Evolutionary conservation across 495 filamentous ascomycete species (phyloP).

Genomic region (Penicillium subrubescens): DNA sequence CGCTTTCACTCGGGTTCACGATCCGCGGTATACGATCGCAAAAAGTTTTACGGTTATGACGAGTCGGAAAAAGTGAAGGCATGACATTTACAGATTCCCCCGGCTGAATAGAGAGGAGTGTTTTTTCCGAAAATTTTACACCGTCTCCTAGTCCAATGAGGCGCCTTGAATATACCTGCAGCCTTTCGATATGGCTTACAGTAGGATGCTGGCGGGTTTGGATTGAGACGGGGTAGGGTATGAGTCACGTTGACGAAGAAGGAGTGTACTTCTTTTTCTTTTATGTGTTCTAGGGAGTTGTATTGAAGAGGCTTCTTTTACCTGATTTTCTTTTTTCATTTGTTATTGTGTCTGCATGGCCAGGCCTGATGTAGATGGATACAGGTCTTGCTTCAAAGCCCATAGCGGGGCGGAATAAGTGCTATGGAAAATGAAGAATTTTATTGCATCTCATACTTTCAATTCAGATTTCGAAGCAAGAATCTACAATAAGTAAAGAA

Average conservation of each 20-base stretch:
- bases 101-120: slow-evolving; percentile 29
- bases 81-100: slow-evolving; percentile 38
- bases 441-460: background rate
- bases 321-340: slow-evolving; percentile 19
- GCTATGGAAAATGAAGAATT: slow-evolving; percentile 11
- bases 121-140: slow-evolving; percentile 16
- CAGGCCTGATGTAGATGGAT: slow-evolving; percentile 37
- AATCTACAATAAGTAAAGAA: background rate
- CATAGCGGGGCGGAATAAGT: slow-evolving; percentile 11
- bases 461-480: background rate
- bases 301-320: slow-evolving; percentile 35
- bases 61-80: slow-evolving; percentile 34
- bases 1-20: slow-evolving; percentile 21
- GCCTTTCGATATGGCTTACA: slow-evolving; percentile 1
- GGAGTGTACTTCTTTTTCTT: slow-evolving; percentile 31
- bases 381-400: slow-evolving; percentile 22
- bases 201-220: slow-evolving; percentile 9
- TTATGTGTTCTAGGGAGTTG: slow-evolving; percentile 46
- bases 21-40: slow-evolving; percentile 23
- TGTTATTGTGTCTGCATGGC: slow-evolving; percentile 32
- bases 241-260: slow-evolving; percentile 30
- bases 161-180: slow-evolving; percentile 14
- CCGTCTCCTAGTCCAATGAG: slow-evolving; percentile 17
- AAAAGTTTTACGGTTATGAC: slow-evolving; percentile 41
- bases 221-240: slow-evolving; percentile 23